Evolutionary conservation across 139 green algal genomes (phyloP).

Genomic region (Chlorella sp.): DNA sequence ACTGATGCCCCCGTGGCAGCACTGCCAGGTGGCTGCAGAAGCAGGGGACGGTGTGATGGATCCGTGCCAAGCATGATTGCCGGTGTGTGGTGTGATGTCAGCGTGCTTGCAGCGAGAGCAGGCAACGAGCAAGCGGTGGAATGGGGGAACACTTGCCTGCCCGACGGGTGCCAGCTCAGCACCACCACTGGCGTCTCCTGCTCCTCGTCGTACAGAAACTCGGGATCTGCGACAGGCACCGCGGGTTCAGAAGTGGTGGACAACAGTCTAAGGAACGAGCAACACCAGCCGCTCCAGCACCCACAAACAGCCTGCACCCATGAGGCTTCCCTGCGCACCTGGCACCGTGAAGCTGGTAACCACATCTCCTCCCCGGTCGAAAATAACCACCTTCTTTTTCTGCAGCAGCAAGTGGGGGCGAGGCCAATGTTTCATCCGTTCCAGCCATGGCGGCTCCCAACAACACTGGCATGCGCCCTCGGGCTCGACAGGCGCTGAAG

Average conservation of each 20-base stretch:
- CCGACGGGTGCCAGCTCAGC: constrained; percentile 69
- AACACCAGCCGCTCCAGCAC: too few species aligned
- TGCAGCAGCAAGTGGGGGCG: not conserved
- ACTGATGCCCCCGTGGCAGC: constrained; percentile 64
- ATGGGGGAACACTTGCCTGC: not conserved
- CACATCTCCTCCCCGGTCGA: not conserved
- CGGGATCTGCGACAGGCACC: not conserved
- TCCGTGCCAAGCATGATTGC: too few species aligned
- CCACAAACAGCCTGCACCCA: too few species aligned
- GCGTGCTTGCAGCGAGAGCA: too few species aligned
- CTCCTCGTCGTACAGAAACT: constrained; percentile 21
- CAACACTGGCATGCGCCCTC: not conserved
- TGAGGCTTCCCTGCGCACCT: not conserved
- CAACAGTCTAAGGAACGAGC: not conserved
- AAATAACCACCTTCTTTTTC: constrained; percentile 23
- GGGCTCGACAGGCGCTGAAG: not conserved
- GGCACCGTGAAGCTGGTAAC: constrained; percentile 4
- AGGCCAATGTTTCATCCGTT: not conserved
- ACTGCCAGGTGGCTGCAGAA: constrained; percentile 66
- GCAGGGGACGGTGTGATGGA: too few species aligned
- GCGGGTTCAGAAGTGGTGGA: not conserved
- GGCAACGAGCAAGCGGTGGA: too few species aligned
- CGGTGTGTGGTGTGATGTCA: too few species aligned
- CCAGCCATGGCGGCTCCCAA: not conserved
- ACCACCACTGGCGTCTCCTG: not conserved